Conservation (phyloP, 2,329 filamentous ascomycete species). For the Nothopassalora personata region DNA sequence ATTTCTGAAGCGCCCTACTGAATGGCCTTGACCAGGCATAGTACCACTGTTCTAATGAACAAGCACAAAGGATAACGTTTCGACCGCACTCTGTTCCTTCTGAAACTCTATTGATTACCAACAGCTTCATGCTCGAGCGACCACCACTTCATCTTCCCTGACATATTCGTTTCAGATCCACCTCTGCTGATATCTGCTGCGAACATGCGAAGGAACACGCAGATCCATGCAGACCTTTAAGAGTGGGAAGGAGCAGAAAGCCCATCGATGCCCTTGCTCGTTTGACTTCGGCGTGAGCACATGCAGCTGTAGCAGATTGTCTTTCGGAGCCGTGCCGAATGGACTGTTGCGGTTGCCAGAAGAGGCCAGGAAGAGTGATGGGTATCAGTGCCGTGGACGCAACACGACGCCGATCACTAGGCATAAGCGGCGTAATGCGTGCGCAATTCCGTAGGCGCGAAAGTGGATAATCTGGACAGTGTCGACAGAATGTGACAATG, state of each 20-base stretch:
- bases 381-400: no score
- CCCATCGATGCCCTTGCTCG: not conserved
- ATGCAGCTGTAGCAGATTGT: not conserved
- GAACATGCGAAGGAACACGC: not conserved
- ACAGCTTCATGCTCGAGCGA: not conserved
- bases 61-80: not conserved
- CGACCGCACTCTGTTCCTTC: not conserved
- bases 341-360: not conserved
- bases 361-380: no score
- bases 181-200: not conserved
- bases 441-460: not conserved
- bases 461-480: not conserved
- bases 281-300: not conserved
- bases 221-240: not conserved
- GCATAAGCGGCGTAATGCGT: not conserved
- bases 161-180: not conserved
- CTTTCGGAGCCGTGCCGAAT: not conserved
- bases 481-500: not conserved
- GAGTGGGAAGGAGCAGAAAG: not conserved
- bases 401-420: not conserved
- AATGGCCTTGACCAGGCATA: not conserved
- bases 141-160: not conserved
- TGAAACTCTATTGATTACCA: not conserved
- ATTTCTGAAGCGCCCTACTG: slow-evolving; percentile 9
- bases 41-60: not conserved